Conservation (phyloP, 2,329 filamentous ascomycete species). For the Myriosclerotinia scirpicola region DNA sequence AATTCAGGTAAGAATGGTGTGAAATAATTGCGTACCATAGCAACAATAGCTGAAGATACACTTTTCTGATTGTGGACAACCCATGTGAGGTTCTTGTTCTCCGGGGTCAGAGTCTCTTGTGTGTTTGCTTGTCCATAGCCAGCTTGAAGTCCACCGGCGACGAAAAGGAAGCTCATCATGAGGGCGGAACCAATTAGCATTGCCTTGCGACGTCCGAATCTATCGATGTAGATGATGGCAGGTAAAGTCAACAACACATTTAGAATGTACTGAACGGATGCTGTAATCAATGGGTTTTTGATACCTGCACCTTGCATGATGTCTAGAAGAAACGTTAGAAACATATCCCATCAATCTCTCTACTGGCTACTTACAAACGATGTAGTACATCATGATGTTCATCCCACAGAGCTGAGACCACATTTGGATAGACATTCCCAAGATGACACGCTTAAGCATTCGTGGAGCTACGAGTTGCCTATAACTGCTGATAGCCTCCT, state of each 20-base stretch:
- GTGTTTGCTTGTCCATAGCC: conserved; percentile 54
- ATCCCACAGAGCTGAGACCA: conserved; percentile 75
- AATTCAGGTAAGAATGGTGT: background rate
- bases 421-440: conserved; percentile 72
- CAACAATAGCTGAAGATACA: conserved; percentile 37
- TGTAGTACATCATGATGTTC: conserved; percentile 72
- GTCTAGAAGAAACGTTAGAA: conserved; percentile 42
- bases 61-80: conserved; percentile 52
- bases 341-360: no score
- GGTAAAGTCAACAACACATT: conserved; percentile 78
- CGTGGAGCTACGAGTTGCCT: conserved; percentile 67
- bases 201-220: conserved; percentile 69
- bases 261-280: conserved; percentile 73
- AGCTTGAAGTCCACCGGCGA: conserved; percentile 62
- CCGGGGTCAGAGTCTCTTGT: conserved; percentile 41
- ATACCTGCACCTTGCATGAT: conserved; percentile 66
- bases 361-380: conserved; percentile 49
- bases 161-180: conserved; percentile 63
- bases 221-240: conserved; percentile 72
- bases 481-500: conserved; percentile 68
- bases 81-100: conserved; percentile 56
- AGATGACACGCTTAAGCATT: conserved; percentile 70
- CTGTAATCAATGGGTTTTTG: conserved; percentile 61
- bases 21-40: background rate
- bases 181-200: conserved; percentile 61